These are phyloP conservation scores for Monosporascus sp. DNA, from an alignment of 2,329 filamentous ascomycete genomes.

Conservation along the genomic window DNA sequence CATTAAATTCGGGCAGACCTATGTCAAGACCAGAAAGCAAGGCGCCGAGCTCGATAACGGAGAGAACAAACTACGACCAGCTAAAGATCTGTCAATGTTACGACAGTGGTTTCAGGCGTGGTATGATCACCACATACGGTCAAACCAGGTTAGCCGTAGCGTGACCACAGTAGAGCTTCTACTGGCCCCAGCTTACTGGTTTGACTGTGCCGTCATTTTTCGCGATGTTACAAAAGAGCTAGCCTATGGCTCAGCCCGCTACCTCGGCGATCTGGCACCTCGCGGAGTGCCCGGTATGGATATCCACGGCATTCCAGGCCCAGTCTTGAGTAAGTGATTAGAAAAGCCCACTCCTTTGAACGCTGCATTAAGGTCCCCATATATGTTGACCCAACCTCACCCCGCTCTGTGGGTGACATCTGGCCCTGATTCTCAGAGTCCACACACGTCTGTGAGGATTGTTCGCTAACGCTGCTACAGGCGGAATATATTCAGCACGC, in stretches of 20 bases:
- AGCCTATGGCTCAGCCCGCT: background rate
- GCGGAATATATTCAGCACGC: background rate
- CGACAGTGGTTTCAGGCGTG: background rate
- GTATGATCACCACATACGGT: background rate
- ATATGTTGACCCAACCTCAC: too few relatives aligned
- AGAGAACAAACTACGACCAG: background rate
- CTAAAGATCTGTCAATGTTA: constrained; percentile 2
- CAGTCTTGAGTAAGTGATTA: background rate
- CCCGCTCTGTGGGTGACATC: too few relatives aligned
- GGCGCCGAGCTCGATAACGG: background rate
- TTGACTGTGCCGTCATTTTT: constrained; percentile 1
- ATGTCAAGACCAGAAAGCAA: constrained; percentile 1
- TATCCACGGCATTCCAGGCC: constrained; percentile 1
- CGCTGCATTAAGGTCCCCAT: too few relatives aligned
- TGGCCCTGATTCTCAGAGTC: background rate
- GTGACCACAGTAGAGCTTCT: background rate
- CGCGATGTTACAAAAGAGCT: background rate
- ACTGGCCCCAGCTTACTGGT: constrained; percentile 2
- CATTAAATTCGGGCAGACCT: constrained; percentile 1
- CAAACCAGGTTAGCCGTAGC: too few relatives aligned
- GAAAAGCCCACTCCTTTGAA: too few relatives aligned
- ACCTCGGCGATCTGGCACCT: background rate
- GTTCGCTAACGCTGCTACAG: background rate
- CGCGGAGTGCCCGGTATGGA: background rate
- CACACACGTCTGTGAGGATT: background rate